phyloP scores from a whole-genome alignment of 495 filamentous ascomycete species.

The Talaromyces wortmannii region DNA sequence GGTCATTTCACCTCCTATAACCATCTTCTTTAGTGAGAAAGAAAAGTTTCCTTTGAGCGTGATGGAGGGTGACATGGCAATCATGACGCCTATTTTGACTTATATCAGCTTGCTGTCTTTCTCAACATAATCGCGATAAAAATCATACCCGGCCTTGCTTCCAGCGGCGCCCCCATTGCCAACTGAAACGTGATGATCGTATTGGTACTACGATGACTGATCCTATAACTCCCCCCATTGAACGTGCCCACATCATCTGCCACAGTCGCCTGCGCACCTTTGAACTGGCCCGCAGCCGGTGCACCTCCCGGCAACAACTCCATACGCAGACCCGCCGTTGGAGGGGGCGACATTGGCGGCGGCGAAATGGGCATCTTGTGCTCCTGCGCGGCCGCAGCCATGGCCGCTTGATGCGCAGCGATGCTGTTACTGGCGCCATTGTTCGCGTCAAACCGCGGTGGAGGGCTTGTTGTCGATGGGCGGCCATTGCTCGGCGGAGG shows the following conservation, averaged over 20 bases:
- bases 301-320: constrained; percentile 36
- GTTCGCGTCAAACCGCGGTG: constrained; percentile 2
- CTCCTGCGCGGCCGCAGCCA: constrained; percentile 5
- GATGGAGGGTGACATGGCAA: constrained; percentile 87
- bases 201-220: constrained; percentile 89
- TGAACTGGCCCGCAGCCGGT: constrained; percentile 45
- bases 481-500: constrained; percentile 9
- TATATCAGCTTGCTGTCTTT: not conserved
- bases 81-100: constrained; percentile 61
- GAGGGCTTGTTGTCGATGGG: constrained; percentile 9
- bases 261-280: constrained; percentile 47
- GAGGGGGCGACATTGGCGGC: constrained; percentile 13
- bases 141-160: constrained; percentile 66
- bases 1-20: constrained; percentile 74
- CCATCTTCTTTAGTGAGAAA: constrained; percentile 78
- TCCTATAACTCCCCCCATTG: constrained; percentile 89
- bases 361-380: constrained; percentile 14
- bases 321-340: constrained; percentile 12
- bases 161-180: constrained; percentile 80
- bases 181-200: constrained; percentile 84
- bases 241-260: constrained; percentile 87
- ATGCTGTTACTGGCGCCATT: constrained; percentile 7
- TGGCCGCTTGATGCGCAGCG: constrained; percentile 2
- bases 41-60: constrained; percentile 73
- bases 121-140: not conserved